phyloP scores from a whole-genome alignment of 208 protist genomes.

The Spongospora subterranea region DNA sequence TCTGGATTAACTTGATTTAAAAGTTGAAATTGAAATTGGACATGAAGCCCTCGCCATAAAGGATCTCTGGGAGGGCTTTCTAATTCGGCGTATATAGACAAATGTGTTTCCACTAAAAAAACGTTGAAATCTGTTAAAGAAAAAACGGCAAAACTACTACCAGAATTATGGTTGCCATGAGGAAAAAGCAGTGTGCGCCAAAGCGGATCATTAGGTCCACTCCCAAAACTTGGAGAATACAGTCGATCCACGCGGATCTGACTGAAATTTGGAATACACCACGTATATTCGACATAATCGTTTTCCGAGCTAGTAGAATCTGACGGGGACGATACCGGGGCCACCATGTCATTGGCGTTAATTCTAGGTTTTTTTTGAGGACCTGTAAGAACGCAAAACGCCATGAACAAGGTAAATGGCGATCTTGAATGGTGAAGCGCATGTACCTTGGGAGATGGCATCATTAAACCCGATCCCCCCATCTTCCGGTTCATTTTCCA shows the following conservation, averaged over 20 bases:
- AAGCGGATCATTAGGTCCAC: neutral
- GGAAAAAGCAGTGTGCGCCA: slow-evolving; percentile 66
- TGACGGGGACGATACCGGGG: slow-evolving; percentile 7
- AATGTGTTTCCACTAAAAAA: slow-evolving; percentile 8
- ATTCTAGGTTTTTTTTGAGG: slow-evolving; percentile 15
- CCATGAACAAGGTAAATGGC: neutral
- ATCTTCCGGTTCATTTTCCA: neutral
- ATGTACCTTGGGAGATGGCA: neutral
- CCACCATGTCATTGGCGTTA: neutral
- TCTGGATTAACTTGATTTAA: slow-evolving; percentile 60
- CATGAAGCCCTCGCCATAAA: slow-evolving; percentile 23
- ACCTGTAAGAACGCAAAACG: neutral
- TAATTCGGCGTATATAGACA: slow-evolving; percentile 66
- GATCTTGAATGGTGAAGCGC: neutral
- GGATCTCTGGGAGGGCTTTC: slow-evolving; percentile 28
- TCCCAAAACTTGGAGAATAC: neutral
- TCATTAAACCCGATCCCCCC: neutral
- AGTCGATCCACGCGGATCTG: neutral
- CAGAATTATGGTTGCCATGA: slow-evolving; percentile 53
- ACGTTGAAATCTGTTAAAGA: neutral
- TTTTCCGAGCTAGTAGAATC: slow-evolving; percentile 23
- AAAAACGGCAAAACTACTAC: neutral
- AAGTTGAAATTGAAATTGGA: slow-evolving; percentile 63
- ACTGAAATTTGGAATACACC: slow-evolving; percentile 1
- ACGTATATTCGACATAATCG: neutral